Evolutionary conservation across 2,329 filamentous ascomycete species (phyloP).

Genomic region (Alternaria consortialis): DNA sequence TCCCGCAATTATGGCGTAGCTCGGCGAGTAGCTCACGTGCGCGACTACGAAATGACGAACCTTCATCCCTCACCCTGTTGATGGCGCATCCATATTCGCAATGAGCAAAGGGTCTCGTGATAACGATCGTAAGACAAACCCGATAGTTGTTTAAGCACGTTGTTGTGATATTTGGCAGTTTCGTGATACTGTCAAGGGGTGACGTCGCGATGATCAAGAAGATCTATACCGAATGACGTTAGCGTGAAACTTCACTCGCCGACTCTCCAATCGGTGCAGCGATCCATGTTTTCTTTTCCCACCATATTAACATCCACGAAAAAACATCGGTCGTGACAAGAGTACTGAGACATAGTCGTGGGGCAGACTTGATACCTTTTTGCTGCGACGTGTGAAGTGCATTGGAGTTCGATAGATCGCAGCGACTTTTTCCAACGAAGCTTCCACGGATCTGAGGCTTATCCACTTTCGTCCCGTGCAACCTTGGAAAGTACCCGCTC

Average conservation of each 20-base stretch:
- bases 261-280: slow-evolving; percentile 10
- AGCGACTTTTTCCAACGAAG: slow-evolving; percentile 9
- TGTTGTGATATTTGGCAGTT: background rate
- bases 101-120: background rate
- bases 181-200: slow-evolving; percentile 2
- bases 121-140: background rate
- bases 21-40: background rate
- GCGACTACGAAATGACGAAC: background rate
- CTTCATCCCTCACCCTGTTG: background rate
- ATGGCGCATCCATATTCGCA: background rate
- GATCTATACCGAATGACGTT: slow-evolving; percentile 21
- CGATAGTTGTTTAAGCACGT: background rate
- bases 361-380: background rate
- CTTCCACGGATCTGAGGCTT: slow-evolving; percentile 11
- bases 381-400: background rate
- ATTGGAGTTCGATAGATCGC: slow-evolving; percentile 5
- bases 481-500: slow-evolving; percentile 9
- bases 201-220: slow-evolving; percentile 5
- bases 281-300: slow-evolving; percentile 16
- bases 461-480: slow-evolving; percentile 8
- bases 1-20: background rate
- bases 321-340: slow-evolving; percentile 2
- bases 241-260: slow-evolving; percentile 19
- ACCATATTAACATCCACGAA: slow-evolving; percentile 18
- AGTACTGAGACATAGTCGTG: slow-evolving; percentile 1